A percentile compares a stretch with the other conserved stretches of the same genome.
Evolutionary conservation across 208 protist species (phyloP).

Genomic region (Tritrichomonas musculus): DNA sequence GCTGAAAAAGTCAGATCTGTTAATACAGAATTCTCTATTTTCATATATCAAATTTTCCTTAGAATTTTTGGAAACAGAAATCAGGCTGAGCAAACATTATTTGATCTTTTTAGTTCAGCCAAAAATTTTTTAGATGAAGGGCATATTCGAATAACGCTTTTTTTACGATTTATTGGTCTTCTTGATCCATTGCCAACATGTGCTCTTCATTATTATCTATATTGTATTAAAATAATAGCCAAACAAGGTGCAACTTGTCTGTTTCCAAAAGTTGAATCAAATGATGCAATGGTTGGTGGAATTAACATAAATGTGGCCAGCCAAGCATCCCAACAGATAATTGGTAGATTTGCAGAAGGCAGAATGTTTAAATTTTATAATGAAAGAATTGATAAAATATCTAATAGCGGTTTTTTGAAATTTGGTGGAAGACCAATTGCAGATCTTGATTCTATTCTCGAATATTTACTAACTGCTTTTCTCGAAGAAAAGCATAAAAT

Average conservation of each 20-base stretch:
- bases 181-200: background rate
- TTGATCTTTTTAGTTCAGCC: background rate
- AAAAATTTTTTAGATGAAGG: background rate
- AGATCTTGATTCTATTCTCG: background rate
- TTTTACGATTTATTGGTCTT: background rate
- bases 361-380: background rate
- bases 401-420: background rate
- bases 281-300: background rate
- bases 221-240: background rate
- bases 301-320: background rate
- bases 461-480: background rate
- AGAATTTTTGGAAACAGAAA: background rate
- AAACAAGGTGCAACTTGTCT: background rate
- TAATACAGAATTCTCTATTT: background rate
- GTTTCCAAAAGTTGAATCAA: background rate
- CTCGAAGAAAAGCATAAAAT: background rate
- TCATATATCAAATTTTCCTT: background rate
- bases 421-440: background rate
- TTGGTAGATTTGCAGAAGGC: background rate
- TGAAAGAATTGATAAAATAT: background rate
- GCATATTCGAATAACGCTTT: background rate
- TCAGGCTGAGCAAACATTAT: background rate
- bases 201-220: background rate
- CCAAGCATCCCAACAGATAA: background rate
- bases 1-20: background rate